Evolutionary conservation across 1,284 basidiomycete genomes (phyloP), one percentile per base, ranked within the genome.

Genomic region (Bothia castanella): DNA sequence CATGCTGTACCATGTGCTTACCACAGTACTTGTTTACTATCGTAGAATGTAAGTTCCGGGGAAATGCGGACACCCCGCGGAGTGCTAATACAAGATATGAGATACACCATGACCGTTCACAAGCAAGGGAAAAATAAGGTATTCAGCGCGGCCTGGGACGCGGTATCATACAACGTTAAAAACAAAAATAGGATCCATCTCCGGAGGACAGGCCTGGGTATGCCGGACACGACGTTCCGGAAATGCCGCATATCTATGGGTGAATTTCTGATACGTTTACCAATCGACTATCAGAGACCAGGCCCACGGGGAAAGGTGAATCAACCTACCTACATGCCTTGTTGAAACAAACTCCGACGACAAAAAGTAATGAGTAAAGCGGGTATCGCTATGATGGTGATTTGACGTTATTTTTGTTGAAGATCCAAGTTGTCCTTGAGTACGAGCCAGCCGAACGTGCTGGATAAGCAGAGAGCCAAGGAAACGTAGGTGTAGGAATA

Each of bases 361-460:
- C 25, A n/a, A 39, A 35, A 35, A 27, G 16, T 6, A 30, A 12
- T 23, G 5, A 19, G 11, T 11, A 31, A 44, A 3, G 13, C 17
- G 39, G 16, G 3, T 23, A n/a, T 23, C 13, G 25, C 23, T 37
- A 8, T 42, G 45, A 47, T 27, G 36, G 9, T 19, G 40, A 49
- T 23, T 27, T 31, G 27, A 9, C 35, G 4, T 42, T 21, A 27
- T n/a, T 21, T 45, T 16, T 39, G 32, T 37, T 23, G 45, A 20
- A 45, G n/a, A 21, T n/a, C n/a, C n/a, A n/a, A n/a, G n/a, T 49
- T 46, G 14, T 61, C 58, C 30, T 62, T 21, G 37, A 57, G 38
- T 6, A 47, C 42, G 17, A 64, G 40, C 62, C 62, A 68, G 44
- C 62, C 56, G 39, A 65, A 51, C 10, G 51, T 47, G 39, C 60